These are phyloP conservation scores for Fusarium sp. DNA, from an alignment of 2,329 filamentous ascomycete species.

Conservation along the genomic window DNA sequence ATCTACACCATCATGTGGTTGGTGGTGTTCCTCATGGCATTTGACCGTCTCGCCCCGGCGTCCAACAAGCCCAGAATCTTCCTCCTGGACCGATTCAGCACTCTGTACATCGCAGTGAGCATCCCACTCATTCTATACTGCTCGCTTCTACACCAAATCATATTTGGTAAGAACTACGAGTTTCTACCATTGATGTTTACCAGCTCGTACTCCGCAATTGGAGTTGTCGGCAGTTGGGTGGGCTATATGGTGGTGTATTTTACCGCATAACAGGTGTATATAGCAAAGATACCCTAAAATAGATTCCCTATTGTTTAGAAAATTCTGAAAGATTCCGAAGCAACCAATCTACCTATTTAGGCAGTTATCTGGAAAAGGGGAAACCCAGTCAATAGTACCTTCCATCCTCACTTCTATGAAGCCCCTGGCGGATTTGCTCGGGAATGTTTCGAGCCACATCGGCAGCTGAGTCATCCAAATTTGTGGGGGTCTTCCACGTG, in stretches of 20 bases:
- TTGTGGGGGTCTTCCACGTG: conserved; percentile 46
- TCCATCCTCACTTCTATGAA: not conserved
- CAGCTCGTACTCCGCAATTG: conserved; percentile 92
- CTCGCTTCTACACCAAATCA: conserved; percentile 82
- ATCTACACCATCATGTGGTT: conserved; percentile 95
- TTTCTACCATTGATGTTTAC: conserved; percentile 98
- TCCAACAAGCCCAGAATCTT: conserved; percentile 85
- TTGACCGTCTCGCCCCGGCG: conserved; percentile 89
- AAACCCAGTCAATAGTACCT: not conserved
- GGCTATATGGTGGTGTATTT: conserved; percentile 96
- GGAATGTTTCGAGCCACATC: not conserved
- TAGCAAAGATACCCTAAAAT: conserved; percentile 42
- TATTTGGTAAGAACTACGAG: conserved; percentile 86
- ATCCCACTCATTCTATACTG: conserved; percentile 92
- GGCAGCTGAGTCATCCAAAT: conserved; percentile 42
- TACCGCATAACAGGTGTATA: conserved; percentile 55
- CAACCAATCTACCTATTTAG: not conserved
- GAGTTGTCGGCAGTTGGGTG: conserved; percentile 95
- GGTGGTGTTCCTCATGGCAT: conserved; percentile 83
- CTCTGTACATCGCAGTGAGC: conserved; percentile 88
- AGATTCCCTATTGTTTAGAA: conserved; percentile 20
- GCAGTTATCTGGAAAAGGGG: not conserved
- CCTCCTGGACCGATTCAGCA: conserved; percentile 88
- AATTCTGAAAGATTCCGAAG: not conserved
- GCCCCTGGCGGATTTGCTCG: conserved; percentile 1